Conservation (phyloP, 2,329 filamentous ascomycete species). For the Simplicillium sp. region DNA sequence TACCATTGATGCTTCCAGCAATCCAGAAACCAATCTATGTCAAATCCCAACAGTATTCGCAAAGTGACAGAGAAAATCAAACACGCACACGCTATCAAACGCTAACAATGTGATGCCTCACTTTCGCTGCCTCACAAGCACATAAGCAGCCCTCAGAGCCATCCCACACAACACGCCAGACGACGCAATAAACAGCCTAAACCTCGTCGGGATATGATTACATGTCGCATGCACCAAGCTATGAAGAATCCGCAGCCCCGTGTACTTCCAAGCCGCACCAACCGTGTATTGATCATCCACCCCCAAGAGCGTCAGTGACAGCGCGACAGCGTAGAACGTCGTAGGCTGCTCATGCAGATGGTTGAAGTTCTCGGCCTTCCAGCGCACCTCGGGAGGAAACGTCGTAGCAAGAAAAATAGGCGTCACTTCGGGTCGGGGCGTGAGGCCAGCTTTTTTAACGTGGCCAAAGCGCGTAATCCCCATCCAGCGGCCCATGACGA, state of each 20-base stretch:
- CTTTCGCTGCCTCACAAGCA: neutral
- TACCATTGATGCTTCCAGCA: no score
- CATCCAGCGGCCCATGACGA: slow-evolving; percentile 5
- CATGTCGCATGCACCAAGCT: slow-evolving; percentile 25
- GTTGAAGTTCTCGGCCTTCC: slow-evolving; percentile 31
- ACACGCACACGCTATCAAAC: no score
- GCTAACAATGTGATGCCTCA: no score
- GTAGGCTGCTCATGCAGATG: slow-evolving; percentile 34
- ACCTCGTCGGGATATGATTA: slow-evolving; percentile 29
- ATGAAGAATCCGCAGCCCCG: slow-evolving; percentile 24
- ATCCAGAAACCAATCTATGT: no score
- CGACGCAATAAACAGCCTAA: neutral
- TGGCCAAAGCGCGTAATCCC: slow-evolving; percentile 1
- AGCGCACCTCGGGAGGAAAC: slow-evolving; percentile 17
- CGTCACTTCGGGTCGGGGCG: slow-evolving; percentile 9
- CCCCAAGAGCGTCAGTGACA: slow-evolving; percentile 21
- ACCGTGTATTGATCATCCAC: slow-evolving; percentile 4
- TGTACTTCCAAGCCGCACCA: slow-evolving; percentile 29
- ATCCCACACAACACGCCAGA: neutral
- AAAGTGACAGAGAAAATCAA: no score
- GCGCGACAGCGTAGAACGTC: slow-evolving; percentile 29
- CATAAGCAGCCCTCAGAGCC: neutral
- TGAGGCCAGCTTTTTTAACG: slow-evolving; percentile 7
- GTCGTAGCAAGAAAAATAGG: slow-evolving; percentile 14
- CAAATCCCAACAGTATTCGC: no score